Percentiles rank a stretch among this genome's conserved stretches.
These are phyloP conservation scores for Penicillium coffeae DNA, from an alignment of 495 filamentous ascomycete genomes.

Conservation along the genomic window DNA sequence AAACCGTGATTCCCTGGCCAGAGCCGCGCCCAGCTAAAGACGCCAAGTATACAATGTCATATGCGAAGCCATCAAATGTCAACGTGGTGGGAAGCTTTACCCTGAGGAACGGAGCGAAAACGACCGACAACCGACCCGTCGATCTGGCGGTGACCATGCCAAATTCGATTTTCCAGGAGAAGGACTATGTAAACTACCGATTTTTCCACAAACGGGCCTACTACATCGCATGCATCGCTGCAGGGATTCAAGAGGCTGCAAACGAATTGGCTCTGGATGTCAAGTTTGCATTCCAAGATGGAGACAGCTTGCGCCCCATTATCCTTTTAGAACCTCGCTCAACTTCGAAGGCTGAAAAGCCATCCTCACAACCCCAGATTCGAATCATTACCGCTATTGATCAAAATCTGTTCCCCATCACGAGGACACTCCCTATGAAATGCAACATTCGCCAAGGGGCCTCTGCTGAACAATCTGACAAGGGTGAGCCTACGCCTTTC, in stretches of 20 bases:
- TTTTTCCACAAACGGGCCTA: slow-evolving; percentile 95
- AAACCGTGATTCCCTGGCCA: slow-evolving; percentile 74
- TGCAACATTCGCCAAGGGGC: slow-evolving; percentile 59
- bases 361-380: slow-evolving; percentile 53
- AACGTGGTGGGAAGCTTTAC: slow-evolving; percentile 89
- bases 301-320: slow-evolving; percentile 73
- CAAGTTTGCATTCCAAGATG: slow-evolving; percentile 66
- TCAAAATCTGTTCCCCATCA: slow-evolving; percentile 58
- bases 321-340: slow-evolving; percentile 50
- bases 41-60: slow-evolving; percentile 75
- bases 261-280: slow-evolving; percentile 51
- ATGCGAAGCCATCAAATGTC: slow-evolving; percentile 68
- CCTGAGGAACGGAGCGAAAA: slow-evolving; percentile 66
- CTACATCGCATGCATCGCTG: slow-evolving; percentile 77
- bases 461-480: slow-evolving; percentile 32
- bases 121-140: slow-evolving; percentile 52
- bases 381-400: slow-evolving; percentile 73
- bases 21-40: slow-evolving; percentile 67
- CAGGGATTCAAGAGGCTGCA: slow-evolving; percentile 54
- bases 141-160: slow-evolving; percentile 90
- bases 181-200: slow-evolving; percentile 88
- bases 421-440: slow-evolving; percentile 65
- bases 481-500: slow-evolving; percentile 62
- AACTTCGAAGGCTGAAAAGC: slow-evolving; percentile 20
- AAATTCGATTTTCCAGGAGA: slow-evolving; percentile 73